Base-by-base conservation (phyloP, 23 red algal species). In the Gracilaria caudata region DNA sequence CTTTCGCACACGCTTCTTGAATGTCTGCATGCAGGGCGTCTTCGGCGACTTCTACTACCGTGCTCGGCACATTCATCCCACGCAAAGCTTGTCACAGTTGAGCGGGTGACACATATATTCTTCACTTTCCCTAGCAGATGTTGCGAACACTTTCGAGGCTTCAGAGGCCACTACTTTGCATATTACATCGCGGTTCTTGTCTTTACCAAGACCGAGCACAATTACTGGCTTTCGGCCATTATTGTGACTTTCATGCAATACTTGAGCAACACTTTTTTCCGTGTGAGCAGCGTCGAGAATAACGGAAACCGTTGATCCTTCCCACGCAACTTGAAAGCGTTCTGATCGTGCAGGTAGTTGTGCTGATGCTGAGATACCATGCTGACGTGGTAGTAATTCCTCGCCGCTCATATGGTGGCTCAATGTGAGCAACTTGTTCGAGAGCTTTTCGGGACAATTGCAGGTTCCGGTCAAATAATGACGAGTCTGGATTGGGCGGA, bases 241-340 rank as follows among this genome's bases (percentile, higher is more conserved):
- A 43, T 36, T 33, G 66, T 23, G 46, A 23, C 77, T 66, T 8
- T 90, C 71, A 5, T 17, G 24, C 53, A 91, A 51, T 11, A 90
- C 79, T 34, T 60, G 65, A n/a, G 40, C 44, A 0, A 93, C 92
- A 38, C 88, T 93, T 24, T 92, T 77, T 39, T 93, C 49, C 10
- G 95, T 85, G 68, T 99, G 97, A 20, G 93, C 97, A 19, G 93
- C 97, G 74, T 99, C 97, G 20, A 99, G 77, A 16, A 94, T 23
- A 23, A 95, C 83, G 14, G 49, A 16, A 36, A 99, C 70, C 16
- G 57, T 28, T 20, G 25, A 33, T 17, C 38, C 80, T 20, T 1
- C 55, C 34, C 19, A 38, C 38, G 59, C 59, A 35, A 47, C 55
- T 26, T 60, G 43, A 60, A 95, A 96, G 36, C 40, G 54, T 61